Conservation (phyloP, 345 rosid species). For the Eucalyptus urophylla region DNA sequence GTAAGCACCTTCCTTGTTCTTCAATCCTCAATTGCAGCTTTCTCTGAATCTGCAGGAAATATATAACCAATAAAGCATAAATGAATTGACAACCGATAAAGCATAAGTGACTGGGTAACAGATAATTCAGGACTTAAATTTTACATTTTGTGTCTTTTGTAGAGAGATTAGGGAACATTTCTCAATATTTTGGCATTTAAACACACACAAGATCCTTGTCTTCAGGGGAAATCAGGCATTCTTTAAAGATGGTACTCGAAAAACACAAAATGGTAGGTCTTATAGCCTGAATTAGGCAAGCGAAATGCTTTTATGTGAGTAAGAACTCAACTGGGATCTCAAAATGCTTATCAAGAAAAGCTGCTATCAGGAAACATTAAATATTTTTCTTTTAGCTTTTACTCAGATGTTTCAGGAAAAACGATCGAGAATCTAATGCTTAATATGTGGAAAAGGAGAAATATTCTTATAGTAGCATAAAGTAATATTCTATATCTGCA, state of each 20-base stretch:
- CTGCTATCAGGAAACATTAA: neutral
- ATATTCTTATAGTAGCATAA: neutral
- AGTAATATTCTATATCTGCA: neutral
- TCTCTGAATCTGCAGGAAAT: conserved; percentile 51
- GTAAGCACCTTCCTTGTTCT: conserved; percentile 31
- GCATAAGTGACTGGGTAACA: neutral
- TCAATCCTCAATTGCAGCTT: conserved; percentile 34
- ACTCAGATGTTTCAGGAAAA: neutral
- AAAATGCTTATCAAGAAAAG: neutral
- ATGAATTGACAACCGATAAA: neutral
- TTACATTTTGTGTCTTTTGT: neutral
- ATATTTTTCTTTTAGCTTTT: neutral
- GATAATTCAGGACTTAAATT: neutral
- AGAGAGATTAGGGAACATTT: neutral
- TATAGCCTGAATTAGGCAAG: neutral
- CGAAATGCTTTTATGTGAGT: neutral
- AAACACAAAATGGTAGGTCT: neutral
- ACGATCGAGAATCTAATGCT: neutral
- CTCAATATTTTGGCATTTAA: neutral
- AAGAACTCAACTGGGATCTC: neutral
- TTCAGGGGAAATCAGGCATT: neutral
- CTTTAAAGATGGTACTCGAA: neutral
- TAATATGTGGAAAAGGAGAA: neutral
- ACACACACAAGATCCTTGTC: neutral
- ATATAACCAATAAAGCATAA: neutral